These are phyloP conservation scores for Mucor circinelloides DNA, from an alignment of 371 early-diverging fungal species.

Conservation along the genomic window DNA sequence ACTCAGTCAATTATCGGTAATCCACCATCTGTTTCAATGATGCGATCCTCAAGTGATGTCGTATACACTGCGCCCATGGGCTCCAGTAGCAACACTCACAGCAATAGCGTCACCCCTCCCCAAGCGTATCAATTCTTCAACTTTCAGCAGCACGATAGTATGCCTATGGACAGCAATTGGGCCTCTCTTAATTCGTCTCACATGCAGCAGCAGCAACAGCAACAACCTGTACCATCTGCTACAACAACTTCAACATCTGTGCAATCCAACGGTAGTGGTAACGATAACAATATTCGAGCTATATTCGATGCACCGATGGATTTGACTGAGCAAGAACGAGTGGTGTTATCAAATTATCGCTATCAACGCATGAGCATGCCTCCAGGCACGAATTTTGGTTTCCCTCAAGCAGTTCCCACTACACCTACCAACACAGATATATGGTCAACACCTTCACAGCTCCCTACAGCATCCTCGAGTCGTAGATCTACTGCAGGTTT, in stretches of 20 bases:
- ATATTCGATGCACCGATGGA: constrained; percentile 42
- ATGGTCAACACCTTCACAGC: constrained; percentile 23
- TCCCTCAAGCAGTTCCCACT: constrained; percentile 18
- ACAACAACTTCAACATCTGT: constrained; percentile 13
- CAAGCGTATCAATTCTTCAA: constrained; percentile 16
- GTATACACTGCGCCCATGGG: constrained; percentile 1
- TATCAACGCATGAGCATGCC: constrained; percentile 28
- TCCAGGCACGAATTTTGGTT: constrained; percentile 17
- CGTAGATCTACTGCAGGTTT: constrained; percentile 11
- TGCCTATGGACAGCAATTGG: constrained; percentile 3
- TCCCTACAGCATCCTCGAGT: constrained; percentile 1
- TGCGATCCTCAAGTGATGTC: constrained; percentile 5
- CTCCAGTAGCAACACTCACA: not conserved
- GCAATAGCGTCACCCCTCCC: constrained; percentile 4
- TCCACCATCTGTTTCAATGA: constrained; percentile 8
- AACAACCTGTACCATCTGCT: constrained; percentile 20
- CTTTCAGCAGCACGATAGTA: constrained; percentile 13
- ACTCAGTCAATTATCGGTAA: not conserved
- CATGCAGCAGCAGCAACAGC: constrained; percentile 7
- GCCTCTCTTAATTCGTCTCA: not conserved
- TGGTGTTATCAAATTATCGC: constrained; percentile 11
- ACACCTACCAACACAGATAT: constrained; percentile 14
- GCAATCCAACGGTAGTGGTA: constrained; percentile 28
- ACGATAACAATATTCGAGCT: constrained; percentile 32
- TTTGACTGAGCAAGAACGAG: constrained; percentile 21